These are phyloP conservation scores for Wallacemonas rigidus DNA, from an alignment of 208 protist species.

Conservation along the genomic window DNA sequence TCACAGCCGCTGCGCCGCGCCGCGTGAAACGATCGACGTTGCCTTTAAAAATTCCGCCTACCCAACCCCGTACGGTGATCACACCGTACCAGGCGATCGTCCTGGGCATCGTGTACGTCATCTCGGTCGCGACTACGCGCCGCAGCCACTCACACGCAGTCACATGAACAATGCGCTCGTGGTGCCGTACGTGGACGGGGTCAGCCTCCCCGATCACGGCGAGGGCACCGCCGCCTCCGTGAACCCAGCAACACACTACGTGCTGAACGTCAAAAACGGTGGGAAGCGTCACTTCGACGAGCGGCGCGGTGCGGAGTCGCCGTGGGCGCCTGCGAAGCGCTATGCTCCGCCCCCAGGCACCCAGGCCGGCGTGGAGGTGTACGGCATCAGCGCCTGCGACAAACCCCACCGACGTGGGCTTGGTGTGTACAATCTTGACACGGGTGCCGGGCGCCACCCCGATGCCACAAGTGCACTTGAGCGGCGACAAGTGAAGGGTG, in stretches of 20 bases:
- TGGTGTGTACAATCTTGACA: slow-evolving; percentile 33
- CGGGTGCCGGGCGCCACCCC: slow-evolving; percentile 23
- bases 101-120: slow-evolving; percentile 44
- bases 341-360: slow-evolving; percentile 15
- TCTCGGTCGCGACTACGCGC: slow-evolving; percentile 32
- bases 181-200: slow-evolving; percentile 27
- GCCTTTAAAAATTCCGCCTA: slow-evolving; percentile 76
- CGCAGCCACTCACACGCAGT: slow-evolving; percentile 41
- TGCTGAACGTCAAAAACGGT: slow-evolving; percentile 62
- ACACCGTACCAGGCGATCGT: slow-evolving; percentile 66
- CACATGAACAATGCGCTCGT: slow-evolving; percentile 48
- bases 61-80: slow-evolving; percentile 66
- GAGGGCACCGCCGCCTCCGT: slow-evolving; percentile 18
- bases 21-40: slow-evolving; percentile 56
- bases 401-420: slow-evolving; percentile 24
- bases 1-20: not conserved
- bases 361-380: not conserved
- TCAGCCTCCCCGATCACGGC: slow-evolving; percentile 1
- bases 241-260: slow-evolving; percentile 30
- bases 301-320: slow-evolving; percentile 30
- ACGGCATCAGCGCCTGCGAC: not conserved
- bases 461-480: slow-evolving; percentile 20
- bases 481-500: slow-evolving; percentile 21
- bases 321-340: slow-evolving; percentile 36
- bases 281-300: slow-evolving; percentile 79